A percentile compares a stretch with the other conserved stretches of the same genome.
phyloP scores from a whole-genome alignment of 2,329 filamentous ascomycete species.

The Neonectria ditissima region DNA sequence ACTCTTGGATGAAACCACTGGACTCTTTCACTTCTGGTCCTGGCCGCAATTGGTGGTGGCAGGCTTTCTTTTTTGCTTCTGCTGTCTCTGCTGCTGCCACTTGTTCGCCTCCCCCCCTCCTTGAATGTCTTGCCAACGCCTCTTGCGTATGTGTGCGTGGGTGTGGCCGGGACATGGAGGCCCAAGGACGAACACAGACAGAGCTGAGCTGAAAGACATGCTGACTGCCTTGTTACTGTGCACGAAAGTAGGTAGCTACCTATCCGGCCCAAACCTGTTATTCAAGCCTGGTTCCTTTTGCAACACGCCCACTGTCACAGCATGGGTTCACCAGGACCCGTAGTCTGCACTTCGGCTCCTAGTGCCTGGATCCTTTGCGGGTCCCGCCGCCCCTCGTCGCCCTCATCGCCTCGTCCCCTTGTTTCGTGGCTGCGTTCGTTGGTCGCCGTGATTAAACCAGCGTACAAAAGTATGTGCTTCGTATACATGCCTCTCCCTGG shows the following conservation, averaged over 20 bases:
- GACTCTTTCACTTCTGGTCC: too few relatives aligned
- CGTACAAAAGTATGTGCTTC: background rate
- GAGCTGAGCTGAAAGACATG: background rate
- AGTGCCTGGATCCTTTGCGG: constrained; percentile 12
- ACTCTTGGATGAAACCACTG: constrained; percentile 2
- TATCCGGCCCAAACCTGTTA: too few relatives aligned
- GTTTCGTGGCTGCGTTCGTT: constrained; percentile 25
- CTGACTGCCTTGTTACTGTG: background rate
- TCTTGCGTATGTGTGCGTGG: background rate
- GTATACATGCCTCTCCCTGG: background rate
- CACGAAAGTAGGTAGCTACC: too few relatives aligned
- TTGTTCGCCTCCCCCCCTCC: too few relatives aligned
- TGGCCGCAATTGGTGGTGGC: too few relatives aligned
- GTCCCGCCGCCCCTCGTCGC: background rate
- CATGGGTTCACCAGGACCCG: constrained; percentile 26
- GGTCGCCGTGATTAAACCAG: constrained; percentile 7
- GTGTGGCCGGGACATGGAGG: background rate
- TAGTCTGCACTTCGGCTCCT: background rate
- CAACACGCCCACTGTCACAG: constrained; percentile 36
- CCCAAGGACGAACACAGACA: background rate
- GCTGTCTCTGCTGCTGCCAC: background rate
- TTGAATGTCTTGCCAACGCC: background rate
- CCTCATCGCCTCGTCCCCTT: constrained; percentile 11
- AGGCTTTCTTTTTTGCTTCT: too few relatives aligned
- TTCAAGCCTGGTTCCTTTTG: constrained; percentile 13